These are phyloP conservation scores for Jacaranda copaia DNA, from an alignment of 257 asterid genomes.

Conservation along the genomic window DNA sequence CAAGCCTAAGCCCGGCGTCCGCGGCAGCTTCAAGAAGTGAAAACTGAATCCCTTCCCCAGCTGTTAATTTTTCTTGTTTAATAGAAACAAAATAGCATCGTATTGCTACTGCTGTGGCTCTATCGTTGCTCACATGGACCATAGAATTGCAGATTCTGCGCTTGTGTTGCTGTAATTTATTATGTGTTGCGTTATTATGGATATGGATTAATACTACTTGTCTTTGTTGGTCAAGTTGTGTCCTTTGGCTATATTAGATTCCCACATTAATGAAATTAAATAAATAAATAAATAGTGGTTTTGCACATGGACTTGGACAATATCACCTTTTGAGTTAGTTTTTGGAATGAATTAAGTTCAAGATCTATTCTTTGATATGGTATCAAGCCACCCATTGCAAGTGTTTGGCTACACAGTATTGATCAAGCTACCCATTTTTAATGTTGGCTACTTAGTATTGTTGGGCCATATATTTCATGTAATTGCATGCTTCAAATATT, in stretches of 20 bases:
- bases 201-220: conserved; percentile 31
- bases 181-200: conserved; percentile 23
- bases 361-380: no score
- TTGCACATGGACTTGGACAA: no score
- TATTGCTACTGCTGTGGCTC: conserved; percentile 9
- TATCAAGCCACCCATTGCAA: no score
- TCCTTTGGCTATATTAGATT: background rate
- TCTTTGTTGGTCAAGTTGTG: conserved; percentile 14
- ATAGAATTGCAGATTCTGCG: background rate
- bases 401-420: no score
- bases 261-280: no score
- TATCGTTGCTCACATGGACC: background rate
- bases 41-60: conserved; percentile 24
- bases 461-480: no score
- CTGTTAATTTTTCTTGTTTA: background rate
- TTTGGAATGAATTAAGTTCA: no score
- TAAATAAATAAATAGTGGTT: no score
- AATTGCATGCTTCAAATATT: no score
- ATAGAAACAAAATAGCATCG: background rate
- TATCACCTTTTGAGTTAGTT: no score
- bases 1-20: conserved; percentile 82
- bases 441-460: no score
- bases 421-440: no score
- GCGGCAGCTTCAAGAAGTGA: conserved; percentile 87
- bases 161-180: conserved; percentile 14